Evolutionary conservation across 345 rosid species (phyloP), one percentile per base, ranked within the genome.

Genomic region (Populus tremula): DNA sequence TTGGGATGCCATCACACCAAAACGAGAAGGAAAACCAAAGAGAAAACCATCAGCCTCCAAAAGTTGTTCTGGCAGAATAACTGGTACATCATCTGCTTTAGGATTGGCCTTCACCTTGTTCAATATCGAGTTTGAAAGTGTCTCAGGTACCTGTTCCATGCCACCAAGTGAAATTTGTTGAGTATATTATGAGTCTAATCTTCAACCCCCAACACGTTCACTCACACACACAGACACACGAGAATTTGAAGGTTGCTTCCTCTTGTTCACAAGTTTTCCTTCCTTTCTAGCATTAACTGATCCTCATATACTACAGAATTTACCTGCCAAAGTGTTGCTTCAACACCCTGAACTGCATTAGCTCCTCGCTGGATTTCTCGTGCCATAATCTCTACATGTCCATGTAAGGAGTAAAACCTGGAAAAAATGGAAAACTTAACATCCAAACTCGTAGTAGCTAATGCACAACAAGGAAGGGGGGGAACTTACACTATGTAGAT

Each of bases 301-400:
- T 50, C 36, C 20, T 29, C 14, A 43, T 68, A 18, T 9, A 6
- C 2, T 21, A 33, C 9, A 21, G 61, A 72, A 33, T 27, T 41
- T 79, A 89, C 96, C 91, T 95, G 94, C 99, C 98, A 95, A 27
- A 95, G 92, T 54, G 97, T 92, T 75, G 98, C 98, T 78, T 95
- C 96, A 18, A 93, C 94, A 47, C 88, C 99, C 72, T 85, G 80
- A 74, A 93, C 89, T 2, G 89, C 39, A 78, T 89, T 92, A 43
- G 92, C 99, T 59, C 98, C 98, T 47, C 87, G 82, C 78, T 89
- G 97, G 71, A 89, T 86, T 82, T 92, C 91, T 67, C 98, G 79
- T 47, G 99, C 98, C 99, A 95, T 90, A 49, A 76, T 88, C 91
- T 92, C 97, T 38, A 95, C 98, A 69, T 95, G 98, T 23, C 98